These are phyloP conservation scores for Alopecurus myosuroides DNA, from an alignment of 176 grass and related monocot species.

Conservation along the genomic window DNA sequence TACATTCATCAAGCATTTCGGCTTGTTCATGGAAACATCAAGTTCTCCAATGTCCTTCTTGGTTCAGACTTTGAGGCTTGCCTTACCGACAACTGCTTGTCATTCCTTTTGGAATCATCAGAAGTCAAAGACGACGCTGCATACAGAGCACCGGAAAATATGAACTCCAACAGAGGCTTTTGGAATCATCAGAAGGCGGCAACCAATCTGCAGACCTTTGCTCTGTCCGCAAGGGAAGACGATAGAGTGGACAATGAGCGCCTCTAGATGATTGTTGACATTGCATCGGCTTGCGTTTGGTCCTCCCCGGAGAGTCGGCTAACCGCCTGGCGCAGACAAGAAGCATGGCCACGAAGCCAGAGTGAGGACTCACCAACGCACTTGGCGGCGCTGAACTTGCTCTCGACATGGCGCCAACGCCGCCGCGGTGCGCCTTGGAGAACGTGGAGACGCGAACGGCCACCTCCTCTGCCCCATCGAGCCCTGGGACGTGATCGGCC, in stretches of 20 bases:
- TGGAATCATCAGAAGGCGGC: neutral
- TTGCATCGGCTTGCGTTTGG: slow-evolving; percentile 51
- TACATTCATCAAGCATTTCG: too few relatives aligned
- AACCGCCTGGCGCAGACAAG: slow-evolving; percentile 81
- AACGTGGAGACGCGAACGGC: too few relatives aligned
- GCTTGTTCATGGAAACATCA: slow-evolving; percentile 89
- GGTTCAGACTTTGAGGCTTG: slow-evolving; percentile 92
- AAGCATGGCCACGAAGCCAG: too few relatives aligned
- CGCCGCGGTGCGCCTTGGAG: too few relatives aligned
- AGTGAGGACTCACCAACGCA: too few relatives aligned
- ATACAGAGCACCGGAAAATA: too few relatives aligned
- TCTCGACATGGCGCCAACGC: too few relatives aligned
- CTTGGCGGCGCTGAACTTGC: too few relatives aligned
- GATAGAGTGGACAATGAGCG: slow-evolving; percentile 59
- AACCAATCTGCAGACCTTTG: slow-evolving; percentile 63
- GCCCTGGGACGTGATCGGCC: too few relatives aligned
- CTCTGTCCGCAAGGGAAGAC: slow-evolving; percentile 61
- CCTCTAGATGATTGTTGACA: slow-evolving; percentile 69
- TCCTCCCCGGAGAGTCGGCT: slow-evolving; percentile 65
- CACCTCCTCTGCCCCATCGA: too few relatives aligned
- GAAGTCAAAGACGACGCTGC: too few relatives aligned
- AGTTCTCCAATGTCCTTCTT: slow-evolving; percentile 69
- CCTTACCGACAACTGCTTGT: slow-evolving; percentile 73
- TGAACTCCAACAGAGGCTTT: slow-evolving; percentile 69
- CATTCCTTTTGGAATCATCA: too few relatives aligned